A percentile compares a stretch with the other conserved stretches of the same genome.
phyloP scores from a whole-genome alignment of 2,329 filamentous ascomycete genomes.

The Macrophomina tecta region DNA sequence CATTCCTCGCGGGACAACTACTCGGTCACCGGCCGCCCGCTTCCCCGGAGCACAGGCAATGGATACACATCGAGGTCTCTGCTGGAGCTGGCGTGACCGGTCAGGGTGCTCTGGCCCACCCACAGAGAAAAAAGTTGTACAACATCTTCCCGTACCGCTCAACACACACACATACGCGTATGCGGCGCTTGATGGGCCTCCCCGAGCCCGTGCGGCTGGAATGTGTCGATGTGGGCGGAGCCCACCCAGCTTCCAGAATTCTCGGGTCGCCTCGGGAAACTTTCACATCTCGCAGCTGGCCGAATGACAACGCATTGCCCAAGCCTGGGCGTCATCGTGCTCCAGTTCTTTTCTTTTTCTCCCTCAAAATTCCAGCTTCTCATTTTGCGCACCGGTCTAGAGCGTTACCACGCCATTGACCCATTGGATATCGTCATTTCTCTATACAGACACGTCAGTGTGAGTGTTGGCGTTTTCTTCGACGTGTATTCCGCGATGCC shows the following conservation, averaged over 20 bases:
- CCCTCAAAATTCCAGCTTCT: background rate
- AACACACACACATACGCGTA: background rate
- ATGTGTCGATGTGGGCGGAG: slow-evolving; percentile 5
- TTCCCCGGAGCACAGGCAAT: slow-evolving; percentile 22
- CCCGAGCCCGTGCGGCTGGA: slow-evolving; percentile 16
- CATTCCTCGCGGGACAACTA: slow-evolving; percentile 11
- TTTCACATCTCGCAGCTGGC: background rate
- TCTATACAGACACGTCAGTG: slow-evolving; percentile 16
- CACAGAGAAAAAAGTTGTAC: slow-evolving; percentile 18
- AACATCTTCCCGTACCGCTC: slow-evolving; percentile 9
- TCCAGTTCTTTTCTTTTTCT: slow-evolving; percentile 16
- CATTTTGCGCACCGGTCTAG: background rate
- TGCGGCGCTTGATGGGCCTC: slow-evolving; percentile 5
- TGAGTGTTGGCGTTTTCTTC: slow-evolving; percentile 4
- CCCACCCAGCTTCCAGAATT: slow-evolving; percentile 14
- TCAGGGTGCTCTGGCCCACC: slow-evolving; percentile 17
- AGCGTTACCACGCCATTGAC: background rate
- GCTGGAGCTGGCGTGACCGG: slow-evolving; percentile 13
- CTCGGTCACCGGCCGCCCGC: slow-evolving; percentile 7
- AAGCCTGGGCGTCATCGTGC: slow-evolving; percentile 6
- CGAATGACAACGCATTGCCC: slow-evolving; percentile 14
- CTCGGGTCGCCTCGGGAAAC: slow-evolving; percentile 17
- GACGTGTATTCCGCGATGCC: background rate
- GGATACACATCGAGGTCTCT: slow-evolving; percentile 4
- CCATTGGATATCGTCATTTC: slow-evolving; percentile 21